Conservation (phyloP, 2,329 filamentous ascomycete genomes). For the Albifimbria verrucaria region DNA sequence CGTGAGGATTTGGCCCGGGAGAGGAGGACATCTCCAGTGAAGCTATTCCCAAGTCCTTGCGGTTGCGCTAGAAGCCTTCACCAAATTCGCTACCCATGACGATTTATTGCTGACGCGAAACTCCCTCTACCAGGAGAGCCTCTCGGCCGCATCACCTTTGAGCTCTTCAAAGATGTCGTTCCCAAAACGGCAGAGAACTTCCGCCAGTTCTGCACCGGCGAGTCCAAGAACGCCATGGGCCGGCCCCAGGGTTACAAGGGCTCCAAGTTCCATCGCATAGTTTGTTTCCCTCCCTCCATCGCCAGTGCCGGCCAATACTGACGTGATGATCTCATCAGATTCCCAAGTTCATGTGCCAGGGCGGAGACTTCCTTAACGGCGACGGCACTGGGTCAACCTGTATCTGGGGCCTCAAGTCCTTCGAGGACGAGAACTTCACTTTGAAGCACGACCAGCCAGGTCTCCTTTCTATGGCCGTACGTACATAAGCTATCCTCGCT, state of each 20-base stretch:
- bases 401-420: constrained; percentile 82
- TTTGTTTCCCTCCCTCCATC: constrained; percentile 41
- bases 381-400: constrained; percentile 85
- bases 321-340: constrained; percentile 54
- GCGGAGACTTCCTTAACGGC: constrained; percentile 91
- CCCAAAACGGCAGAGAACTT: constrained; percentile 96
- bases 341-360: constrained; percentile 95
- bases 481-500: constrained; percentile 27
- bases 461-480: constrained; percentile 87
- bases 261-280: constrained; percentile 89
- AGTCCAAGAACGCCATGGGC: constrained; percentile 74
- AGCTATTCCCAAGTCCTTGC: constrained; percentile 1
- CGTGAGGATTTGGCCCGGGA: too few relatives aligned
- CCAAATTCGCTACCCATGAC: too few relatives aligned
- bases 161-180: constrained; percentile 81
- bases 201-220: constrained; percentile 93
- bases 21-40: too few relatives aligned
- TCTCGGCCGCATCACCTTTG: constrained; percentile 82
- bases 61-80: too few relatives aligned
- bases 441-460: constrained; percentile 77
- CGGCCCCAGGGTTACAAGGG: constrained; percentile 91
- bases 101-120: too few relatives aligned
- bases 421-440: constrained; percentile 87
- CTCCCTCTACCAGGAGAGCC: constrained; percentile 66
- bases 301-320: neutral